Percentiles rank a stretch among this genome's conserved stretches.
Conservation (phyloP, 2,329 filamentous ascomycete genomes). For the Penicillium sp. region DNA sequence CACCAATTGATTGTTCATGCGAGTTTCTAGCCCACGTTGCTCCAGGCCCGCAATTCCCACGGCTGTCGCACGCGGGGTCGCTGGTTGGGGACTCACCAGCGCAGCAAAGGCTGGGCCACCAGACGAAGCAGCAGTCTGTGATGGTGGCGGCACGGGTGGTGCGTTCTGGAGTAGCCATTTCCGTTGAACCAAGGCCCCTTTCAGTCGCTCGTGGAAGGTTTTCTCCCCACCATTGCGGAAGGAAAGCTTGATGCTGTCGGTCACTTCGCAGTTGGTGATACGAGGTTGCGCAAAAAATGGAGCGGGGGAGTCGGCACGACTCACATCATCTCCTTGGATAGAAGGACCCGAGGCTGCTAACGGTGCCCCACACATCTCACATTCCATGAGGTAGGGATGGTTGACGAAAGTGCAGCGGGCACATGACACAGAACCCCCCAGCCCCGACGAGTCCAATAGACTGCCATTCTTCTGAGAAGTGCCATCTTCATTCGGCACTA, state of each 20-base stretch:
- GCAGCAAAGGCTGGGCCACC: constrained; percentile 28
- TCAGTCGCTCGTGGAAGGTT: constrained; percentile 85
- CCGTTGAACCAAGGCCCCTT: constrained; percentile 82
- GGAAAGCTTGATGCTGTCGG: constrained; percentile 83
- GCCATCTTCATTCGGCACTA: constrained; percentile 3
- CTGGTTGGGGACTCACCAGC: constrained; percentile 26
- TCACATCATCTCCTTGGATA: constrained; percentile 29
- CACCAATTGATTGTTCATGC: constrained; percentile 89
- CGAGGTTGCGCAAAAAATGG: constrained; percentile 58
- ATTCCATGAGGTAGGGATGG: constrained; percentile 79
- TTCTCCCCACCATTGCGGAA: constrained; percentile 88
- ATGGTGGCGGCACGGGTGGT: constrained; percentile 75
- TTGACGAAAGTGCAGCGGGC: constrained; percentile 93
- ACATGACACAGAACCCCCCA: constrained; percentile 53
- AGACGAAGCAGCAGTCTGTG: constrained; percentile 33
- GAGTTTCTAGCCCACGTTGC: constrained; percentile 76
- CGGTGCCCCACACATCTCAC: constrained; percentile 87
- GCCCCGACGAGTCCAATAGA: not conserved
- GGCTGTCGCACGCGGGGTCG: constrained; percentile 53
- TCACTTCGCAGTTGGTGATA: constrained; percentile 58
- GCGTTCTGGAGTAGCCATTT: constrained; percentile 95
- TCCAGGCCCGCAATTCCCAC: constrained; percentile 93
- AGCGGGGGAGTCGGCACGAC: constrained; percentile 74
- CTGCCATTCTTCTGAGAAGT: constrained; percentile 6
- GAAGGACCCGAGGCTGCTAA: constrained; percentile 59